Evolutionary conservation across 345 rosid species (phyloP), one percentile per base, ranked within the genome.

Genomic region (Salix viminalis): DNA sequence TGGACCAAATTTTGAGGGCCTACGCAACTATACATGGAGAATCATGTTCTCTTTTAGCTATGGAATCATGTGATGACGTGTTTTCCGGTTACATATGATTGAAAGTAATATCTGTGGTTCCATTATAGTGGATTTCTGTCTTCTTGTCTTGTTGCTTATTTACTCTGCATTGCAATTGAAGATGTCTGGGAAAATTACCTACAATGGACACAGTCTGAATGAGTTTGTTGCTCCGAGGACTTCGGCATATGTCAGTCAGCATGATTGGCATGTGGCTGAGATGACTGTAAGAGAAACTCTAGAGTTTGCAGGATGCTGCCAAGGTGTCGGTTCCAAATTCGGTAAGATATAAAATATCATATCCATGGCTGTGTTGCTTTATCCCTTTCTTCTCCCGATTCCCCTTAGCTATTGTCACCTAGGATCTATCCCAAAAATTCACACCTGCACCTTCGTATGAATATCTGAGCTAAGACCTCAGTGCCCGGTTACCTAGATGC

Each of bases 171-270:
- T 68, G 72, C 28, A 46, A 44, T 42, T 75, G 80, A 86, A 96
- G 99, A 83, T 82, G 76, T 93, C 94, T 10, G 99, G 99, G 79
- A 81, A 82, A 74, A 86, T 96, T 75, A 85, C 92, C 3, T 96
- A 92, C 67, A 96, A 96, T 23, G 99, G 99, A 37, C 93, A 92
- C 39, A 71, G 88, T 65, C 83, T 93, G 41, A 82, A 87, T 7
- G 98, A 96, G 88, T 91, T 96, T 79, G 91, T 91, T 30, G 89
- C 99, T 65, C 98, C 90, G 56, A 89, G 98, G 83, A 93, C 99
- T 24, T 87, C 98, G 24, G 97, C 92, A 44, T 96, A 96, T 83
- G 92, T 96, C 68, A 93, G 98, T 85, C 99, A 96, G 84, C 96
- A 91, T 70, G 99, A 95, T 79, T 84, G 90, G 91, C 94, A 93